Conservation (phyloP, 495 filamentous ascomycete genomes). For the Cenococcum geophilum region DNA sequence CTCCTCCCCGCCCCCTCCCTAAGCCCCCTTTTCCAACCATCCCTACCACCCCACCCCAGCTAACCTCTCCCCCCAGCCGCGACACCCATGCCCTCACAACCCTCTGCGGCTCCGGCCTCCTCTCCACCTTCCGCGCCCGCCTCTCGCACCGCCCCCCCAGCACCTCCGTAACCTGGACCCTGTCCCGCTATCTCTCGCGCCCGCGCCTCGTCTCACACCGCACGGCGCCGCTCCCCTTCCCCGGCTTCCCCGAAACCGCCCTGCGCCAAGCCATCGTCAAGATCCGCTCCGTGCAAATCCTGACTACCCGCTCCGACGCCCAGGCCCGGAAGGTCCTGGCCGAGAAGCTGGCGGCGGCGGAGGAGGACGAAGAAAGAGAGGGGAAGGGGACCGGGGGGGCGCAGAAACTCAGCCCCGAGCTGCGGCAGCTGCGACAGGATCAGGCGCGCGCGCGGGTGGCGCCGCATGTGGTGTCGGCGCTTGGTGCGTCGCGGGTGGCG, state of each 20-base stretch:
- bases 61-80: too few species aligned
- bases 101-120: neutral
- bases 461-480: too few species aligned
- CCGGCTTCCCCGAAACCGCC: slow-evolving; percentile 33
- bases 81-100: neutral
- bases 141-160: neutral
- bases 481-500: too few species aligned
- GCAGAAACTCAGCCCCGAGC: too few species aligned
- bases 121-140: neutral
- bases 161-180: neutral
- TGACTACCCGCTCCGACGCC: neutral
- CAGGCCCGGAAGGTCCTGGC: neutral
- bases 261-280: slow-evolving; percentile 65
- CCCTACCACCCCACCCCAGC: neutral
- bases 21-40: slow-evolving; percentile 43
- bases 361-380: slow-evolving; percentile 16
- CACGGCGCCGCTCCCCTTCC: slow-evolving; percentile 44
- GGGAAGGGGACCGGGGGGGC: too few species aligned
- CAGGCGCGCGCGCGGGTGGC: too few species aligned
- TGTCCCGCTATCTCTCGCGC: neutral
- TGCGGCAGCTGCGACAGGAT: too few species aligned
- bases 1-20: slow-evolving; percentile 49
- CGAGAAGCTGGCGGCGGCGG: neutral
- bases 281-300: slow-evolving; percentile 60
- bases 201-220: slow-evolving; percentile 44